Base-by-base conservation (phyloP, 2,329 filamentous ascomycete species). In the Chrysosporium keratinophilum region DNA sequence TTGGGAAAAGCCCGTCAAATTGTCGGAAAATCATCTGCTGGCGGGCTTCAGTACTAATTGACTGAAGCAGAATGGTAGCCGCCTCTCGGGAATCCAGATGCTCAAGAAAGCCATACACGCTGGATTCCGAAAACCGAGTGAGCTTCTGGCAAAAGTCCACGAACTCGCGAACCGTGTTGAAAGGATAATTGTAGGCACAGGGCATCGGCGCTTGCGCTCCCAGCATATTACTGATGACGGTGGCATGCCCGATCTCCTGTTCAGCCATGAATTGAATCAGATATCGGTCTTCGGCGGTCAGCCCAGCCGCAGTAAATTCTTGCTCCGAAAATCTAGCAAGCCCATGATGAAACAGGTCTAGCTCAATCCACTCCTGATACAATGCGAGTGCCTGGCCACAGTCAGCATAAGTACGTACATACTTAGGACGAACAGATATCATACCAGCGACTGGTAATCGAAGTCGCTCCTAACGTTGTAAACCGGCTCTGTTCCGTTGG, bases 21-120 rank as follows among this genome's bases (percentile, higher is more conserved):
- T 93, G 87, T n/a, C 87, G 82, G 76, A 93, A 93, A 59, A 87
- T 83, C 74, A 90, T 76, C 71, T 94, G 85, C 72, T 94, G 88
- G 0, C 87, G 82, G 0, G 87, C 85, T 66, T 93, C 87, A 11
- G 82, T 84, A 3, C 85, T 80, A 63, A 93, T 87, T 15, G 84
- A 84, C 69, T 89, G 85, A 1, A 87, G 74, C 1, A 94, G 74
- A 12, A 93, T 71, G 64, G 84, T 81, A 0, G 79, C 87, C 12
- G 84, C 84, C 61, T 88, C 84, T 3, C 85, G 83, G 0, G 84
- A 83, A 67, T 91, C 81, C 45, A 93, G 76, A 63, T 93, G 87
- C 50, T 82, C 78, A 59, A 91, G 74, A 72, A 90, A 93, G 0
- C 87, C 87, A 71, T 87, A 89, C 1, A 90, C 86, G 45, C 87